Percentiles rank a stretch among this genome's conserved stretches.
Conservation (phyloP, 2,329 filamentous ascomycete genomes). For the Aspergillus unguis region DNA sequence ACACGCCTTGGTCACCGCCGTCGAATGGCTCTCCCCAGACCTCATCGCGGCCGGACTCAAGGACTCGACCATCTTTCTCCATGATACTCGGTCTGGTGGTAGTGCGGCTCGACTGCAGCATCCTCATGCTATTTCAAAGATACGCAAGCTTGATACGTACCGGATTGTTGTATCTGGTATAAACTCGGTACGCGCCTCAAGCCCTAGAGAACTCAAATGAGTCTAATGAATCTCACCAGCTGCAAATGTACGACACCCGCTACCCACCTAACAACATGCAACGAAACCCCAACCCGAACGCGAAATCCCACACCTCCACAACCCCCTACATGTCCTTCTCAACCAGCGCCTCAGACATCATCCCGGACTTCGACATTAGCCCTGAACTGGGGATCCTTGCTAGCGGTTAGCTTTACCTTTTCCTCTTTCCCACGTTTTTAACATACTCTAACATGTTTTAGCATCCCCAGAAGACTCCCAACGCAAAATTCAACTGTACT, state of each 20-base stretch:
- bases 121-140: constrained; percentile 30
- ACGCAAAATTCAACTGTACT: constrained; percentile 36
- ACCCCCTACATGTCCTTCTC: constrained; percentile 37
- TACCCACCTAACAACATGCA: constrained; percentile 29
- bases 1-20: constrained; percentile 29
- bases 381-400: constrained; percentile 38
- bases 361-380: constrained; percentile 37
- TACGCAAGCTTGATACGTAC: constrained; percentile 36
- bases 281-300: constrained; percentile 27
- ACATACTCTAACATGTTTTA: constrained; percentile 10
- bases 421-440: background rate
- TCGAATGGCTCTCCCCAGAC: constrained; percentile 38
- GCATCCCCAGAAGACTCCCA: constrained; percentile 32
- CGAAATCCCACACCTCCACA: constrained; percentile 27
- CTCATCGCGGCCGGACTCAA: constrained; percentile 37
- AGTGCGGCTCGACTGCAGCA: constrained; percentile 34
- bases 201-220: too few species aligned
- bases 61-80: constrained; percentile 34
- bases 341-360: constrained; percentile 26
- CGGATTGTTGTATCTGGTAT: constrained; percentile 35
- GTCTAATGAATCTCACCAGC: constrained; percentile 19
- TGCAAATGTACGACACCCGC: constrained; percentile 43
- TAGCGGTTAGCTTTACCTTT: constrained; percentile 26
- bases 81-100: constrained; percentile 35
- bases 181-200: constrained; percentile 26